A percentile compares a stretch with the other conserved stretches of the same genome.
Conservation (phyloP, 169 alveolate genomes). For the Ichthyophthirius multifiliis region DNA sequence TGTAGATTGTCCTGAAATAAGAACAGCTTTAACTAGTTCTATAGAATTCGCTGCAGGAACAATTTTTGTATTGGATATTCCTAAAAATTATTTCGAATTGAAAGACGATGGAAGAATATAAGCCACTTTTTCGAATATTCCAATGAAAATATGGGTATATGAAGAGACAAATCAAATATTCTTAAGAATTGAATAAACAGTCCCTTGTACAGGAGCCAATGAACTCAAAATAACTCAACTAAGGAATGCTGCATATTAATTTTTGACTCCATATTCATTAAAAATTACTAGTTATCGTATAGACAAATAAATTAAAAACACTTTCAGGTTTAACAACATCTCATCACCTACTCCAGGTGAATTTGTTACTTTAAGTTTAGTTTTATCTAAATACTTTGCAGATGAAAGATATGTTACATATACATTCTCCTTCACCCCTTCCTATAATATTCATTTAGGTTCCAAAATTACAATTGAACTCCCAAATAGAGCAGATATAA, state of each 20-base stretch:
- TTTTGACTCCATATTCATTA: neutral
- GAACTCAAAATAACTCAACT: neutral
- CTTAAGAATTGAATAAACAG: neutral
- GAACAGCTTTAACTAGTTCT: too few species aligned
- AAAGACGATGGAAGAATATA: constrained; percentile 21
- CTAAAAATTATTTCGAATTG: constrained; percentile 17
- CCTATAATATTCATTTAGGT: constrained; percentile 12
- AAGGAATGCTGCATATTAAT: constrained; percentile 24
- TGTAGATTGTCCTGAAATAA: too few species aligned
- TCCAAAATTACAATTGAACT: neutral
- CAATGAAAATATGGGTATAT: constrained; percentile 13
- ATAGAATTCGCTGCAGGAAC: constrained; percentile 14
- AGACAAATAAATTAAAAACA: neutral
- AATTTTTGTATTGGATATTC: constrained; percentile 6
- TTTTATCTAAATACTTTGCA: constrained; percentile 15
- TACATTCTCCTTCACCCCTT: constrained; percentile 21
- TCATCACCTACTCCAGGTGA: neutral
- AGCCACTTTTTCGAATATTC: neutral
- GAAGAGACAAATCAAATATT: constrained; percentile 15
- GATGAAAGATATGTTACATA: constrained; percentile 20
- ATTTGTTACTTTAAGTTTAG: neutral
- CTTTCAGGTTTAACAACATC: neutral
- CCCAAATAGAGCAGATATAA: constrained; percentile 13
- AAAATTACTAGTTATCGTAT: neutral
- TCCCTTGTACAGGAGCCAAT: neutral